Conservation (phyloP, 257 asterid genomes). For the Nicotiana tomentosiformis region DNA sequence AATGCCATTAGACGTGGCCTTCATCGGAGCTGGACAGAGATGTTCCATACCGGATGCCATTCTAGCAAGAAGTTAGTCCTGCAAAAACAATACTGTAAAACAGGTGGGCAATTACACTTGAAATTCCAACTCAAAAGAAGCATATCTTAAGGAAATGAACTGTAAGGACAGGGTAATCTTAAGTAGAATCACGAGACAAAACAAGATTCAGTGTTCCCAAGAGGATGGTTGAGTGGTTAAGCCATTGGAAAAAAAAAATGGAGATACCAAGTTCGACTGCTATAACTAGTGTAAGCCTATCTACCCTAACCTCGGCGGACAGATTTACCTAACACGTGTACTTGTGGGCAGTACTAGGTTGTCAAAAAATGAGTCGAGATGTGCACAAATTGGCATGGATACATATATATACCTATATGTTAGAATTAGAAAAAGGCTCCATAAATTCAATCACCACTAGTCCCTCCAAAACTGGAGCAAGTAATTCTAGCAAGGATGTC, state of each 20-base stretch:
- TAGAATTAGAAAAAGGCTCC: background rate
- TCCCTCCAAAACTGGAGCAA: background rate
- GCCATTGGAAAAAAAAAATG: background rate
- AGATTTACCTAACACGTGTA: background rate
- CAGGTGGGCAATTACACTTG: background rate
- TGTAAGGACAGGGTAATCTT: background rate
- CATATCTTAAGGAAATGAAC: background rate
- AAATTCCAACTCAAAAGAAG: background rate
- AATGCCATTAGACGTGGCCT: conserved; percentile 71
- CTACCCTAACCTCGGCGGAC: background rate
- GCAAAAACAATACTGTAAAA: background rate
- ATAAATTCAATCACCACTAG: background rate
- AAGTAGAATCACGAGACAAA: background rate
- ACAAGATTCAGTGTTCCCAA: background rate
- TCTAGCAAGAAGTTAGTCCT: background rate
- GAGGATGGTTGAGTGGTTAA: background rate
- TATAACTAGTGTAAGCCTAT: background rate
- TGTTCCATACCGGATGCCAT: conserved; percentile 21
- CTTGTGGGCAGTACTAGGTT: background rate
- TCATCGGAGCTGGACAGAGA: conserved; percentile 55
- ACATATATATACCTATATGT: background rate
- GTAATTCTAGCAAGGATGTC: background rate
- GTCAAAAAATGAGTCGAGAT: background rate
- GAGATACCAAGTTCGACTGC: background rate
- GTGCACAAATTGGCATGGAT: background rate